Evolutionary conservation across 495 filamentous ascomycete species (phyloP).

Genomic region (Penicillium lividum): DNA sequence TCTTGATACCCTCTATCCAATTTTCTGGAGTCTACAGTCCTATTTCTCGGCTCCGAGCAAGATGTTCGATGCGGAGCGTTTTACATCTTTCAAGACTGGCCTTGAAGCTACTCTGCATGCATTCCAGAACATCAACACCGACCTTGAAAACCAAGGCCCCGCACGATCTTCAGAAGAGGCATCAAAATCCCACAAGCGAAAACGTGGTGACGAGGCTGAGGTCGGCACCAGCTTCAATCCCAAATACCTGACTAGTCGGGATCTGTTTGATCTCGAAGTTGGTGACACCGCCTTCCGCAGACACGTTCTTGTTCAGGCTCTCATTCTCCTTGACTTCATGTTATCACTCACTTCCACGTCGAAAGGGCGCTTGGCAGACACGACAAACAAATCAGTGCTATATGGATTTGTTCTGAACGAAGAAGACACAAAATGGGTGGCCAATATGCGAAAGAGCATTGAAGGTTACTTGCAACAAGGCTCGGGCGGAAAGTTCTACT

Average conservation of each 20-base stretch:
- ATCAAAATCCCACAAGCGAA: slow-evolving; percentile 69
- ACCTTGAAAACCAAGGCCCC: slow-evolving; percentile 50
- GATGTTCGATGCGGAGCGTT: slow-evolving; percentile 69
- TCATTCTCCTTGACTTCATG: slow-evolving; percentile 92
- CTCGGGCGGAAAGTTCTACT: slow-evolving; percentile 77
- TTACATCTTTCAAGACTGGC: slow-evolving; percentile 74
- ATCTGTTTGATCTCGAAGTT: slow-evolving; percentile 94
- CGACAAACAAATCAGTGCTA: slow-evolving; percentile 83
- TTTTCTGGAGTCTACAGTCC: slow-evolving; percentile 92
- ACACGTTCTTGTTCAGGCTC: slow-evolving; percentile 89
- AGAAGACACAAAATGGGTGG: slow-evolving; percentile 84
- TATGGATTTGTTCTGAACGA: slow-evolving; percentile 75
- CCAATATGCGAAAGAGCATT: slow-evolving; percentile 69
- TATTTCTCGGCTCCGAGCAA: slow-evolving; percentile 87
- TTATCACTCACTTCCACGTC: slow-evolving; percentile 81
- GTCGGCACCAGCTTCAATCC: slow-evolving; percentile 84
- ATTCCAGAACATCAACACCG: slow-evolving; percentile 78
- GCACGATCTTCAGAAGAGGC: slow-evolving; percentile 60
- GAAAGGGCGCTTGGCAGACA: slow-evolving; percentile 70
- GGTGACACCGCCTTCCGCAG: slow-evolving; percentile 91
- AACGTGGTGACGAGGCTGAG: slow-evolving; percentile 61
- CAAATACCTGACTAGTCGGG: slow-evolving; percentile 92
- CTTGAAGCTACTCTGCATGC: slow-evolving; percentile 75
- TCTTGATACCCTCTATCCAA: slow-evolving; percentile 75
- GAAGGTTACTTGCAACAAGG: slow-evolving; percentile 76